These are phyloP conservation scores for Botrytis paeoniae DNA, from an alignment of 2,329 filamentous ascomycete genomes.

Conservation along the genomic window DNA sequence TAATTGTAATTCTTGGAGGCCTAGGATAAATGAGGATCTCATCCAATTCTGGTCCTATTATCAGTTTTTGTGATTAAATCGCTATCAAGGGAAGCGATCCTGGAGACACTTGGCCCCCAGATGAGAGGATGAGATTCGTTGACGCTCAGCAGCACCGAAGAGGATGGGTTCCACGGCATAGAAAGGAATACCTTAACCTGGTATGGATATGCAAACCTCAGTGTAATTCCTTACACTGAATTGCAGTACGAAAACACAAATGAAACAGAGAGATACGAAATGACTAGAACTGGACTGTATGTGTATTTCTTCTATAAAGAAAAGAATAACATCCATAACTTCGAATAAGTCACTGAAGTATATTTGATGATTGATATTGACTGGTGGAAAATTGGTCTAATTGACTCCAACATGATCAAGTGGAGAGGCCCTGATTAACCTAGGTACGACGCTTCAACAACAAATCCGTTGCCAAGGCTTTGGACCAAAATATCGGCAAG, in stretches of 20 bases:
- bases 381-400: background rate
- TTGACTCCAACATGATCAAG: background rate
- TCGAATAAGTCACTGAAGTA: background rate
- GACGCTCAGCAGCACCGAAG: background rate
- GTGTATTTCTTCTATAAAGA: background rate
- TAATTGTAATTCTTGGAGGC: constrained; percentile 1
- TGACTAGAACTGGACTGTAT: background rate
- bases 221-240: background rate
- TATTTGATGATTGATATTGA: background rate
- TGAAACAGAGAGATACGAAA: background rate
- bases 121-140: background rate
- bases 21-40: background rate
- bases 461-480: background rate
- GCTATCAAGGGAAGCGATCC: background rate
- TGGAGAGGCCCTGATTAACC: background rate
- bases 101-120: background rate
- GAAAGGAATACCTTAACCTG: background rate
- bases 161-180: background rate
- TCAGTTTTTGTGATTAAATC: background rate
- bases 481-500: background rate
- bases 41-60: background rate
- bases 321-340: background rate
- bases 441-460: background rate
- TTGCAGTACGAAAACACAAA: background rate
- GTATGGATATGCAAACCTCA: background rate